Conservation (phyloP, 2,329 filamentous ascomycete genomes). For the Alternaria conjuncta region DNA sequence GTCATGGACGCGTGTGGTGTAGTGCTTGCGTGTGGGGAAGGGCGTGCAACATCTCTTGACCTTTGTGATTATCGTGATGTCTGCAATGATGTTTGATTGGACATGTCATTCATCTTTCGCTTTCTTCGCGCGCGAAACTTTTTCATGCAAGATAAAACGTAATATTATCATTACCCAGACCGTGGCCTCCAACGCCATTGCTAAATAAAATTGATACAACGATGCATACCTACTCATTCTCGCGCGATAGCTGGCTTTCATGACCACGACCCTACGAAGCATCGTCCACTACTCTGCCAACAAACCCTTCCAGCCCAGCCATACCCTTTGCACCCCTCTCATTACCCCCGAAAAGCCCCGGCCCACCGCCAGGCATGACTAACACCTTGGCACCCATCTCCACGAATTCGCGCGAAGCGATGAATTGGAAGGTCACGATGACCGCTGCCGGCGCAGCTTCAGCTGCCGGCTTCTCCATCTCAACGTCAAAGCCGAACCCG, state of each 20-base stretch:
- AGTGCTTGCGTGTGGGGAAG: not conserved
- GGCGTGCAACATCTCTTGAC: constrained; percentile 4
- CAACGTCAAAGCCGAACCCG: constrained; percentile 61
- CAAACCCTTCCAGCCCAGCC: constrained; percentile 72
- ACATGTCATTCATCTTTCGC: not conserved
- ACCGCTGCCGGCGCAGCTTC: constrained; percentile 41
- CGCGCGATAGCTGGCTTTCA: too few species aligned
- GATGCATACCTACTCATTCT: not conserved
- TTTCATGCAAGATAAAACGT: too few species aligned
- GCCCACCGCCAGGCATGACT: constrained; percentile 73
- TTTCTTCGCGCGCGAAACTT: not conserved
- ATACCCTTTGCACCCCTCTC: constrained; percentile 56
- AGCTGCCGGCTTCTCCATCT: constrained; percentile 51
- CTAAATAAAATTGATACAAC: not conserved
- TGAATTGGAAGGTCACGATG: constrained; percentile 68
- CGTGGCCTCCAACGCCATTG: not conserved
- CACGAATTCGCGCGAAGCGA: constrained; percentile 75
- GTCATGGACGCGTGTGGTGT: not conserved
- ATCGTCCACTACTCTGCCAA: constrained; percentile 63
- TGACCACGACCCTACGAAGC: not conserved
- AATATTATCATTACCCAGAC: not conserved
- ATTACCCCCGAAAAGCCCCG: constrained; percentile 63
- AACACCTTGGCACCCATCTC: constrained; percentile 74
- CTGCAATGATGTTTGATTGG: not conserved
- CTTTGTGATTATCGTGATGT: not conserved